Percentiles rank a stretch among this genome's conserved stretches.
phyloP scores from a whole-genome alignment of 1,139 yeast genomes.

The Candida pseudocylindracea region DNA sequence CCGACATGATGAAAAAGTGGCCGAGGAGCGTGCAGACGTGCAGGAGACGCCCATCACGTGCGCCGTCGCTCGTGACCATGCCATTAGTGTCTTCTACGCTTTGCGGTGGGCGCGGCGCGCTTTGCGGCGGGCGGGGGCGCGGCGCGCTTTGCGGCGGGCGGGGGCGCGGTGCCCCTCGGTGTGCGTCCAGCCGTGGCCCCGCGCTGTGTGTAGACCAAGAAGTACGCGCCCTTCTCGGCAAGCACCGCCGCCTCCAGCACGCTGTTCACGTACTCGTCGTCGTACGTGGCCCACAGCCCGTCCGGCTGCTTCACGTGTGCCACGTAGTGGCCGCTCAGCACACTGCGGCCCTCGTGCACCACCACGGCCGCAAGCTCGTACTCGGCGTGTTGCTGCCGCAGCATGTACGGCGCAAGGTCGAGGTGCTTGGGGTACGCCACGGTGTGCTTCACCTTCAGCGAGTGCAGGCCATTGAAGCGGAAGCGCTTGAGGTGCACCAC shows the following conservation, averaged over 20 bases:
- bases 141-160: no score
- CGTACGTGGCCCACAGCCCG: conserved; percentile 82
- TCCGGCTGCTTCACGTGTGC: conserved; percentile 86
- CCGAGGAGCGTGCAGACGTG: no score
- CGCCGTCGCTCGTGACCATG: no score
- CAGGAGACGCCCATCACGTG: no score
- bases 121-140: no score
- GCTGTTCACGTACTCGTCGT: conserved; percentile 69
- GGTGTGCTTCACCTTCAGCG: conserved; percentile 74
- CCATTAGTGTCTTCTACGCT: no score
- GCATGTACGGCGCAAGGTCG: conserved; percentile 47
- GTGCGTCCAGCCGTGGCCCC: no score
- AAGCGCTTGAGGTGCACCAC: conserved; percentile 77
- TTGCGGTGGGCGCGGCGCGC: no score
- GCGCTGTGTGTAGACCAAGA: conserved; percentile 50
- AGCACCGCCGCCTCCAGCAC: conserved; percentile 55
- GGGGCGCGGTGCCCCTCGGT: no score
- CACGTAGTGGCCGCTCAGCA: conserved; percentile 83
- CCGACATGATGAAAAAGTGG: conserved; percentile 3
- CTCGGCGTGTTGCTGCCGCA: conserved; percentile 20
- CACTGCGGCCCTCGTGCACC: conserved; percentile 86
- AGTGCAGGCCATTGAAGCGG: conserved; percentile 55
- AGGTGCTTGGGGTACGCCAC: conserved; percentile 61
- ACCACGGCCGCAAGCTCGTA: conserved; percentile 73
- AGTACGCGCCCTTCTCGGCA: conserved; percentile 76